Base-by-base conservation (phyloP, 495 filamentous ascomycete genomes). In the Umbilicaria muhlenbergii region DNA sequence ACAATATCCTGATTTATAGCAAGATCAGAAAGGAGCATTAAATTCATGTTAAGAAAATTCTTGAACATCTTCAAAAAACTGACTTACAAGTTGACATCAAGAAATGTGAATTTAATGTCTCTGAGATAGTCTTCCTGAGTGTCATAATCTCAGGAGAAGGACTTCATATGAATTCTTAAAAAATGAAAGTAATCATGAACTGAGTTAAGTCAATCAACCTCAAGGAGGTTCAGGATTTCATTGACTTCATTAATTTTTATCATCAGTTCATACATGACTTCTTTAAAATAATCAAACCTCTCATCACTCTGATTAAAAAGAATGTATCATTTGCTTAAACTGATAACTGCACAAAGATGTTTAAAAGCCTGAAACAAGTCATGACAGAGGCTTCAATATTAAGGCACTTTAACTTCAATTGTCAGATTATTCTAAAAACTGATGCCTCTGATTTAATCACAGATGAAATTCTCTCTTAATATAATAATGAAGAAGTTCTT, bases 71-170 rank as follows among this genome's bases (percentile, higher is more conserved):
- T 5, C 5, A 5, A 2, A 5, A 21, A 5, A 5, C 19, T 21
- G 19, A 5, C 19, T 21, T 21, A 21, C 35, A 51, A 19, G 40
- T 37, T 3, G 34, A 43, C 5, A 3, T 60, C 1, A 3, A 37
- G 1, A 63, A 63, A 32, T 60, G 39, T n/a, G 39, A 61, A 35
- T 63, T 63, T 31, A 8, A 45, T 34, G 28, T 47, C 3, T 36
- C 4, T 0, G 11, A 36, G 12, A 51, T 41, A 1, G 48, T 57
- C n/a, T 60, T 43, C 39, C 46, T 57, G 15, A 51, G 46, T 3
- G 47, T 53, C 34, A 43, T 56, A 13, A 21, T 60, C 13, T 32
- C 12, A n/a, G 45, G 14, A 0, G 31, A 58, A 3, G 45, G 57
- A 1, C 50, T 60, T n/a, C 11, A 41, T 8, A 32, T 52, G 0